phyloP scores from a whole-genome alignment of 2,329 filamentous ascomycete species.

The Phialocephala subalpina region DNA sequence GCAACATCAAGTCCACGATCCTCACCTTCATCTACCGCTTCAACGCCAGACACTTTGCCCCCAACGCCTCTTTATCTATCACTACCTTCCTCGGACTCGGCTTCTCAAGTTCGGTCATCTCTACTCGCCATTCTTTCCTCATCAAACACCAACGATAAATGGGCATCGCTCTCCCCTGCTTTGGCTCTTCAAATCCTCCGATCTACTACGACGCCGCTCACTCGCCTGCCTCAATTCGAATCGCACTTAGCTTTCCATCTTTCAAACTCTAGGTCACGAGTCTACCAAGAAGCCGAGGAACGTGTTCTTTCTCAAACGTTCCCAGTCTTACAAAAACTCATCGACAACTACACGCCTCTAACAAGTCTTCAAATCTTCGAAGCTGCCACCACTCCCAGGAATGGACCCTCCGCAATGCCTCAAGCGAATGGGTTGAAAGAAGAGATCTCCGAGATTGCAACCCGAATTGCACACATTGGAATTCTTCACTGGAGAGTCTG shows the following conservation, averaged over 20 bases:
- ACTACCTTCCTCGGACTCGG: conserved; percentile 33
- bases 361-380: conserved; percentile 45
- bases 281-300: conserved; percentile 42
- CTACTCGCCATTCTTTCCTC: conserved; percentile 43
- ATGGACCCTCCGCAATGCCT: conserved; percentile 12
- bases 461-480: conserved; percentile 82
- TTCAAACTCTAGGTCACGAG: conserved; percentile 38
- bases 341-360: conserved; percentile 41
- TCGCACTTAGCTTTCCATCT: conserved; percentile 42
- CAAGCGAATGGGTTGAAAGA: conserved; percentile 32
- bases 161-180: conserved; percentile 36
- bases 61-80: conserved; percentile 41
- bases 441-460: conserved; percentile 71
- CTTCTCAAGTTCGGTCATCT: conserved; percentile 38
- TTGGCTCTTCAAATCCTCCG: conserved; percentile 45
- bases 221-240: conserved; percentile 42
- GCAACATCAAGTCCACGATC: conserved; percentile 39
- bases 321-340: conserved; percentile 40
- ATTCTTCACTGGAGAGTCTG: conserved; percentile 92
- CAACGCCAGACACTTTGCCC: conserved; percentile 37
- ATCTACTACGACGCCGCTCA: conserved; percentile 41
- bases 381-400: conserved; percentile 40
- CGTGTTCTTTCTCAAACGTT: conserved; percentile 38
- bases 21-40: conserved; percentile 41
- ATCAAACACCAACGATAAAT: conserved; percentile 38